phyloP scores from a whole-genome alignment of 192 early-diverging fungal genomes.

The Coemansia sp. region DNA sequence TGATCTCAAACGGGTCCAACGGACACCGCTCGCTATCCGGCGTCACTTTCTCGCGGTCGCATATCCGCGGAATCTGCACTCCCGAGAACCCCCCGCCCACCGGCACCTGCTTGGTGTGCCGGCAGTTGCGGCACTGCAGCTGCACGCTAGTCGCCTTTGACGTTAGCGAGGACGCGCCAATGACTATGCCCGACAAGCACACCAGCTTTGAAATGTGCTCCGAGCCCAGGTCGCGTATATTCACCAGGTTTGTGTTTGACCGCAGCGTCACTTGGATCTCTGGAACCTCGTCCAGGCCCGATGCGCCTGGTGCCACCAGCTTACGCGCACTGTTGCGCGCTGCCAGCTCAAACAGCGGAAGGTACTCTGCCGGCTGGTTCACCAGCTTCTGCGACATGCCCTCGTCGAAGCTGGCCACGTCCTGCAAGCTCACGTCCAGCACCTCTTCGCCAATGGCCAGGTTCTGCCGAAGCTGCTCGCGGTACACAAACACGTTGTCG shows the following conservation, averaged over 20 bases:
- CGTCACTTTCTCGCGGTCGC: constrained; percentile 61
- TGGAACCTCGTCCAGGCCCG: constrained; percentile 61
- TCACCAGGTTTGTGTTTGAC: constrained; percentile 81
- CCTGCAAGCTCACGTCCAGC: constrained; percentile 85
- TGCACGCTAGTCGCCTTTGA: constrained; percentile 88
- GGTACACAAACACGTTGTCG: constrained; percentile 81
- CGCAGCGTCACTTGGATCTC: constrained; percentile 86
- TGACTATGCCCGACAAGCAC: constrained; percentile 93
- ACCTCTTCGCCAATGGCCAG: constrained; percentile 69
- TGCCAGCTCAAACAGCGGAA: constrained; percentile 90
- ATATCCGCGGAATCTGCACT: constrained; percentile 81
- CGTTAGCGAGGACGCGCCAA: constrained; percentile 81
- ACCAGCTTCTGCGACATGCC: constrained; percentile 76
- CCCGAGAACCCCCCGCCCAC: constrained; percentile 84
- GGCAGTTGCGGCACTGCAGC: constrained; percentile 85
- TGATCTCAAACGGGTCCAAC: constrained; percentile 90
- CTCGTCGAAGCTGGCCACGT: constrained; percentile 81
- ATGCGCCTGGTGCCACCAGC: constrained; percentile 60
- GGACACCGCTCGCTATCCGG: constrained; percentile 43
- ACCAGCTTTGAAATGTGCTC: constrained; percentile 85
- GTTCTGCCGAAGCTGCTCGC: constrained; percentile 91
- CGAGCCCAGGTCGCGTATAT: constrained; percentile 88
- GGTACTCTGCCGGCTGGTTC: constrained; percentile 71
- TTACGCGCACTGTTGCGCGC: constrained; percentile 73
- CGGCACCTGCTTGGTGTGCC: constrained; percentile 74